Conservation (phyloP, 2,329 filamentous ascomycete species). For the Sporothrix sp. region DNA sequence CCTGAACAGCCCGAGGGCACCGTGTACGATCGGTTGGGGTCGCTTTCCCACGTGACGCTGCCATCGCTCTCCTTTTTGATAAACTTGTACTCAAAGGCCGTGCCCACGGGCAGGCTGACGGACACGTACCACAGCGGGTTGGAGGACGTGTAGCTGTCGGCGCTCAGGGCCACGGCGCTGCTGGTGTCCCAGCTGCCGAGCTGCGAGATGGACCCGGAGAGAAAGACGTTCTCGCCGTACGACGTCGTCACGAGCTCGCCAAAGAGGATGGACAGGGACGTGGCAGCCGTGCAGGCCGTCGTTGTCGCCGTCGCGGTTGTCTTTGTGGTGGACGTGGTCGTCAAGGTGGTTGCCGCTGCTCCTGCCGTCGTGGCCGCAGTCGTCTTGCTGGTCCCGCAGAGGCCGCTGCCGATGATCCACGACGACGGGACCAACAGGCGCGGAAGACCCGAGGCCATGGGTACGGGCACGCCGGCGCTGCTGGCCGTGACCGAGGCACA, state of each 20-base stretch:
- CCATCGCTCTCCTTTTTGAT: slow-evolving; percentile 48
- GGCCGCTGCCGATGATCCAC: slow-evolving; percentile 28
- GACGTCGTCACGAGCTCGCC: slow-evolving; percentile 46
- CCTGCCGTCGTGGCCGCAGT: background rate
- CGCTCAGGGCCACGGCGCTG: slow-evolving; percentile 46
- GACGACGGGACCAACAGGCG: slow-evolving; percentile 13
- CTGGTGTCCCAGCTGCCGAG: slow-evolving; percentile 54
- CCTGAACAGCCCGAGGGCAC: slow-evolving; percentile 14
- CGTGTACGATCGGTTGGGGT: slow-evolving; percentile 39
- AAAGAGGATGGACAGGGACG: slow-evolving; percentile 52
- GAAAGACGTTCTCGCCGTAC: slow-evolving; percentile 54
- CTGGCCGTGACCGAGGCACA: slow-evolving; percentile 22
- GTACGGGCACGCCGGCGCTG: slow-evolving; percentile 30
- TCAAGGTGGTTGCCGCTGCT: background rate
- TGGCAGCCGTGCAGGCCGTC: slow-evolving; percentile 25
- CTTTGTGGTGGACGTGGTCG: too few relatives aligned
- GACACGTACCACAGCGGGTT: slow-evolving; percentile 54
- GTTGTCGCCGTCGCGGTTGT: too few relatives aligned
- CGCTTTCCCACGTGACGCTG: slow-evolving; percentile 53
- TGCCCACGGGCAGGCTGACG: slow-evolving; percentile 45
- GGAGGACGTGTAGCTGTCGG: slow-evolving; percentile 45
- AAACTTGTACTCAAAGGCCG: slow-evolving; percentile 57
- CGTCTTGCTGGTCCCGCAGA: slow-evolving; percentile 21
- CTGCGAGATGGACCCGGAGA: slow-evolving; percentile 48
- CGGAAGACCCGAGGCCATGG: slow-evolving; percentile 31